Evolutionary conservation across 2,329 filamentous ascomycete genomes (phyloP), one percentile per base, ranked within the genome.

Genomic region (Colletotrichum truncatum): DNA sequence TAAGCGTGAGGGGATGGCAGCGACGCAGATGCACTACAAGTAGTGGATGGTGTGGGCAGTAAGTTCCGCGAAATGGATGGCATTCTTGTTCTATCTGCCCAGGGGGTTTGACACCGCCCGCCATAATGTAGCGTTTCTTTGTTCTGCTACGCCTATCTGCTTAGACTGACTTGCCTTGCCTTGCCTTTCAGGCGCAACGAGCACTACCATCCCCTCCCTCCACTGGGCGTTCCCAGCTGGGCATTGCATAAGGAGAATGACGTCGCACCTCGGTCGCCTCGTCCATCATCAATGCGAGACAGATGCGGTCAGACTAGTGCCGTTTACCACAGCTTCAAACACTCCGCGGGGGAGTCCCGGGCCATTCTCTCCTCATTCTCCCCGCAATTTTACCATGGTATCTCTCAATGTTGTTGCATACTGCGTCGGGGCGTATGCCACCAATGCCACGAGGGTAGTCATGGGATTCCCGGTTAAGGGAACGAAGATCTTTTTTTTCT

Each of bases 271-370:
- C 49, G 49, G 57, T 34, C 57, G 63, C 36, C 45, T 65, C 57
- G 26, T 49, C 43, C 51, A 56, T 30, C 49, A 65, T 62, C 34
- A 65, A 65, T 65, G 62, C 49, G 62, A 65, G 62, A 65, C 57
- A 51, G 62, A 51, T 65, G 48, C 49, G 48, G 49, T 62, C 58
- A 53, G 62, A 62, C 34, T 21, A 16, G 41, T 54, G 48, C 43
- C 41, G 48, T 54, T 55, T 41, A 49, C 14, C 12, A 46, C 34
- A 34, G 57, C 16, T 51, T 55, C 34, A 41, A 51, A 55, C 36
- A 57, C 57, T 54, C 36, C 25, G 34, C 63, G 21, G 23, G 43
- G 62, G 43, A 38, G 25, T 28, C 63, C 63, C 11, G 32, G 57
- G 41, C 26, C 21, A 14, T 12, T 36, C 26, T 18, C 14, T 39